phyloP scores from a whole-genome alignment of 352 stramenopile genomes.

The Globisporangium lucens region DNA sequence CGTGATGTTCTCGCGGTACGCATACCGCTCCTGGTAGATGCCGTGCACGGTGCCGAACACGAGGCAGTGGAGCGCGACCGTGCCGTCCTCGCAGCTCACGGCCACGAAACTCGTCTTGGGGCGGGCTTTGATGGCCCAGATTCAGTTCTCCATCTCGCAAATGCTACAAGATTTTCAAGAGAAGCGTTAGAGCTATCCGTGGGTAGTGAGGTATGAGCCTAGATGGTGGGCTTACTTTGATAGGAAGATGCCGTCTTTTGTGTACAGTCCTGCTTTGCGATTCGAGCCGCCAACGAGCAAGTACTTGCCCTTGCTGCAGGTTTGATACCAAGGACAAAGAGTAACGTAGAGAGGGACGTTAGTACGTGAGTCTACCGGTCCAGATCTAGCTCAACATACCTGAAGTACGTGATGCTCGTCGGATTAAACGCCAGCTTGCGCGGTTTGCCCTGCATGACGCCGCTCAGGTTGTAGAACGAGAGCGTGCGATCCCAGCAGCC shows the following conservation, averaged over 20 bases:
- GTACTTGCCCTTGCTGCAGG: conserved; percentile 84
- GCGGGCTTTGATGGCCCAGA: conserved; percentile 86
- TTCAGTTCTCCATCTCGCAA: conserved; percentile 86
- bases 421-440: conserved; percentile 92
- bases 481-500: conserved; percentile 94
- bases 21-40: conserved; percentile 93
- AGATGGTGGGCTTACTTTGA: conserved; percentile 31
- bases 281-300: conserved; percentile 88
- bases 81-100: conserved; percentile 85
- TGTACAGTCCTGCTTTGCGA: conserved; percentile 87
- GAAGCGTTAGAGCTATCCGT: neutral
- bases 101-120: conserved; percentile 87
- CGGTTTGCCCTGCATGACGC: conserved; percentile 82
- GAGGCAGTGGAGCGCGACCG: conserved; percentile 83
- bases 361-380: neutral
- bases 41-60: conserved; percentile 91
- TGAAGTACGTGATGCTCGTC: conserved; percentile 88
- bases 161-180: conserved; percentile 37
- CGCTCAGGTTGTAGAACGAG: conserved; percentile 89
- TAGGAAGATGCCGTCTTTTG: conserved; percentile 81
- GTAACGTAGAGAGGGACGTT: neutral
- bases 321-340: conserved; percentile 2
- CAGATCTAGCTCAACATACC: conserved; percentile 21
- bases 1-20: conserved; percentile 93
- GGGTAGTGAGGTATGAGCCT: neutral